A percentile compares a stretch with the other conserved stretches of the same genome.
Conservation (phyloP, 106 monocot species). For the Amphibolis antarctica region DNA sequence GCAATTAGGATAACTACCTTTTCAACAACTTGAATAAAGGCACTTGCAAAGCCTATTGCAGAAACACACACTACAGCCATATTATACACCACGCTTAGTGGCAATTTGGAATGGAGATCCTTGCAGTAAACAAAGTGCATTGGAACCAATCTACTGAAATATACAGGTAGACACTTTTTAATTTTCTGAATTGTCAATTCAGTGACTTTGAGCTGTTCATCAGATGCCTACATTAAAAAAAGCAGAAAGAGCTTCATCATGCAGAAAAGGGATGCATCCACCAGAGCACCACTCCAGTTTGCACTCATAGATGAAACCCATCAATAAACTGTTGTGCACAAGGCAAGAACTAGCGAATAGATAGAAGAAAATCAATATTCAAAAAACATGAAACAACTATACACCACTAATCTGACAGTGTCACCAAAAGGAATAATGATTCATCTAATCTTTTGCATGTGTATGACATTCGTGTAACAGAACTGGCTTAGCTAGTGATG, state of each 20-base stretch:
- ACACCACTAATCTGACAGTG: too few relatives aligned
- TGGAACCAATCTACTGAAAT: conserved; percentile 53
- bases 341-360: too few relatives aligned
- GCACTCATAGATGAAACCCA: too few relatives aligned
- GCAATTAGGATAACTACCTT: conserved; percentile 28
- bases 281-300: neutral
- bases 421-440: too few relatives aligned
- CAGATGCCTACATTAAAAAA: conserved; percentile 37
- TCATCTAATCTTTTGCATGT: too few relatives aligned
- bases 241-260: neutral
- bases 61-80: conserved; percentile 67
- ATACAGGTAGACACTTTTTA: conserved; percentile 26
- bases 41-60: conserved; percentile 71
- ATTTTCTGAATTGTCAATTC: conserved; percentile 21
- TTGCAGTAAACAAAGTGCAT: conserved; percentile 54
- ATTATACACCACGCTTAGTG: conserved; percentile 28
- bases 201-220: conserved; percentile 29
- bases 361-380: too few relatives aligned
- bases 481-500: too few relatives aligned
- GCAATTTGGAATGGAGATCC: conserved; percentile 22
- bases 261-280: neutral
- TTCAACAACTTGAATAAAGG: conserved; percentile 36
- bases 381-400: too few relatives aligned
- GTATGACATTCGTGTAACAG: too few relatives aligned
- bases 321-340: too few relatives aligned